A percentile compares a stretch with the other conserved stretches of the same genome.
These are phyloP conservation scores for Kingdonia uniflora DNA, from an alignment of 164 flowering plant species.

Conservation along the genomic window DNA sequence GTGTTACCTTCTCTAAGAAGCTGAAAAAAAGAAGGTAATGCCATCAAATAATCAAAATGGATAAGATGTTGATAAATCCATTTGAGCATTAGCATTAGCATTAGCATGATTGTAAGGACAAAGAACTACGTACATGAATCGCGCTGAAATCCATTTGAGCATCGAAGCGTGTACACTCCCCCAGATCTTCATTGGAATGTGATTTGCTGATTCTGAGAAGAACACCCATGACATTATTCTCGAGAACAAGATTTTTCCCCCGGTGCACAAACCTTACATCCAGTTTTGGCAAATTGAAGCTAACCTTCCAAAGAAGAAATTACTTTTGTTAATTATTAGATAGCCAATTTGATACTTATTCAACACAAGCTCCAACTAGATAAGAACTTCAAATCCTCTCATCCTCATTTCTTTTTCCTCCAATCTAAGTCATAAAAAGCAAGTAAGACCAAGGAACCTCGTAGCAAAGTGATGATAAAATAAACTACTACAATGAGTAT, in stretches of 20 bases:
- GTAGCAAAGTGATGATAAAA: too few species aligned
- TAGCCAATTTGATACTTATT: not conserved
- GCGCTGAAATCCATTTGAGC: constrained; percentile 90
- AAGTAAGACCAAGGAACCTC: too few species aligned
- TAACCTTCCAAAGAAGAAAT: constrained; percentile 42
- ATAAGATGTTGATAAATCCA: constrained; percentile 4
- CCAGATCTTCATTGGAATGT: constrained; percentile 57
- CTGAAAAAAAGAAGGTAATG: constrained; percentile 35
- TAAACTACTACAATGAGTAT: too few species aligned
- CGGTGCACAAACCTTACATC: constrained; percentile 57
- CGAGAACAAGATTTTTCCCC: constrained; percentile 43
- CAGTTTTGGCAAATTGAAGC: constrained; percentile 77
- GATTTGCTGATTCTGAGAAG: constrained; percentile 70
- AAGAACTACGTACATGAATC: constrained; percentile 68
- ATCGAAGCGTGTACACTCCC: constrained; percentile 84
- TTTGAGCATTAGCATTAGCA: too few species aligned
- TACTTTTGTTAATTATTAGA: constrained; percentile 17
- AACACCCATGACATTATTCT: constrained; percentile 82
- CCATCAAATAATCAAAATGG: constrained; percentile 9
- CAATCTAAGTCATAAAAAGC: too few species aligned
- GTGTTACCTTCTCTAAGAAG: constrained; percentile 66
- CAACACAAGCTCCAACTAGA: not conserved
- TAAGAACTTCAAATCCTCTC: too few species aligned
- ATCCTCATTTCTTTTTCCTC: too few species aligned
- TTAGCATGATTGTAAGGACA: constrained; percentile 6